These are phyloP conservation scores for Backusella tarrabulga DNA, from an alignment of 192 early-diverging fungal genomes.

Conservation along the genomic window DNA sequence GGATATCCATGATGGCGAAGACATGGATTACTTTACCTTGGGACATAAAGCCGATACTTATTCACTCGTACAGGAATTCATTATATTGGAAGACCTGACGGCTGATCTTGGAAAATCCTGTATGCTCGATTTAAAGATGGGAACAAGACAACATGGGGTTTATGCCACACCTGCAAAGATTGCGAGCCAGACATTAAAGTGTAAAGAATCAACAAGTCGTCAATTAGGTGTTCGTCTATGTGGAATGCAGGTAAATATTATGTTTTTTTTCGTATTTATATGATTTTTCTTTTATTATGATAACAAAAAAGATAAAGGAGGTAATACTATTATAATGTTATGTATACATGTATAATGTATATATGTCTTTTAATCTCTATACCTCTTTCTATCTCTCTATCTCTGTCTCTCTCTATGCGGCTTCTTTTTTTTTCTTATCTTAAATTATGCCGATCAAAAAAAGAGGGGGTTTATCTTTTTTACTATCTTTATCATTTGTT, in stretches of 20 bases:
- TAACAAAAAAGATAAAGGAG: background rate
- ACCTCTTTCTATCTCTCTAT: background rate
- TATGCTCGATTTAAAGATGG: conserved; percentile 99
- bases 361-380: background rate
- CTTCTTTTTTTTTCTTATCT: background rate
- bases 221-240: conserved; percentile 92
- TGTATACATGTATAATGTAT: background rate
- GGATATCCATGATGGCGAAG: background rate
- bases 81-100: conserved; percentile 92
- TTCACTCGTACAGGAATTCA: conserved; percentile 61
- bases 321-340: background rate
- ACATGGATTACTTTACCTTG: background rate
- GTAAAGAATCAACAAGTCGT: conserved; percentile 89
- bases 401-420: background rate
- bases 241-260: conserved; percentile 83
- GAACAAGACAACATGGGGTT: conserved; percentile 93
- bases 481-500: background rate
- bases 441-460: background rate
- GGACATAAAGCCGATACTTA: background rate
- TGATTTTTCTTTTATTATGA: background rate
- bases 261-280: background rate
- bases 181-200: conserved; percentile 86
- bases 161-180: conserved; percentile 80
- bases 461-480: background rate
- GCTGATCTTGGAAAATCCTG: conserved; percentile 84